These are phyloP conservation scores for Penicillium sp. DNA, from an alignment of 2,329 filamentous ascomycete genomes.

Conservation along the genomic window DNA sequence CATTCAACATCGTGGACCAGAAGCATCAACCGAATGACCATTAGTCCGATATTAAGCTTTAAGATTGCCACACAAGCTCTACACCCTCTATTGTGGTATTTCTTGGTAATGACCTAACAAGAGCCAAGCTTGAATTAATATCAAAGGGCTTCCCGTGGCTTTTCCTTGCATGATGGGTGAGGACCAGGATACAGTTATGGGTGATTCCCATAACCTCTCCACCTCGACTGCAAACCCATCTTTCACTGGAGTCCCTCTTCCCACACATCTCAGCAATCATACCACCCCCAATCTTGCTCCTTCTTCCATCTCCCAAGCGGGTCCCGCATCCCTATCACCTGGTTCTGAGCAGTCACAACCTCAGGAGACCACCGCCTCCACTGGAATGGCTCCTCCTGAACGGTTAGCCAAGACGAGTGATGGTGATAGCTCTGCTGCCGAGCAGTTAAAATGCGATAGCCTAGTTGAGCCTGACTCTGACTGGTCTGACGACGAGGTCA, in stretches of 20 bases:
- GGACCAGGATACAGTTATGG: conserved; percentile 43
- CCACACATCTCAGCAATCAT: conserved; percentile 19
- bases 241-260: conserved; percentile 13
- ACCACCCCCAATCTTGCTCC: conserved; percentile 24
- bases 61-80: background rate
- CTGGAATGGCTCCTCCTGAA: conserved; percentile 19
- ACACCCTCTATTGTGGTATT: background rate
- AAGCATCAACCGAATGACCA: background rate
- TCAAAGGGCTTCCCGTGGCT: background rate
- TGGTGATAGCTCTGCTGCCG: conserved; percentile 22
- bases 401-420: conserved; percentile 26
- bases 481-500: conserved; percentile 38
- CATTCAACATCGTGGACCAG: background rate
- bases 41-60: background rate
- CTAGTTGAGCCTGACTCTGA: conserved; percentile 41
- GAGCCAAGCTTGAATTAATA: conserved; percentile 1
- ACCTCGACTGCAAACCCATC: conserved; percentile 16
- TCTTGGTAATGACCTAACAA: conserved; percentile 15
- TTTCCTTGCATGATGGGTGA: conserved; percentile 27
- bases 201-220: conserved; percentile 25
- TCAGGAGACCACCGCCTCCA: background rate
- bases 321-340: conserved; percentile 10
- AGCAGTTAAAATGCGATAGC: conserved; percentile 30
- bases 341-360: conserved; percentile 12
- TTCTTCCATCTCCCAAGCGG: conserved; percentile 13